phyloP scores from a whole-genome alignment of 2,329 filamentous ascomycete genomes.

The Dryadomyces quercus-mongolicae region DNA sequence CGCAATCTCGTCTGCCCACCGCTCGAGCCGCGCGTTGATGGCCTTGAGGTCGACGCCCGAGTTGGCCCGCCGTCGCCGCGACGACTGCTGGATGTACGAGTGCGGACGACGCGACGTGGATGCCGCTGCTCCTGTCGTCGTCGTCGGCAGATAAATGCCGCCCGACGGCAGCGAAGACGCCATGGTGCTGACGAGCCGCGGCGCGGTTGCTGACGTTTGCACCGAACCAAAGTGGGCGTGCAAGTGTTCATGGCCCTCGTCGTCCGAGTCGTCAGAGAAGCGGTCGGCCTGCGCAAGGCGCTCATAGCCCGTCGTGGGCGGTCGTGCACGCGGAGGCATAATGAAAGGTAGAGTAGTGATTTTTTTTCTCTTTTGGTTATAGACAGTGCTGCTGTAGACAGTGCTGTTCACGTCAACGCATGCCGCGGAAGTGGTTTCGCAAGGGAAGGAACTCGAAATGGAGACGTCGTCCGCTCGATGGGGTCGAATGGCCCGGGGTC shows the following conservation, averaged over 20 bases:
- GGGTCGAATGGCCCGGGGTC: neutral
- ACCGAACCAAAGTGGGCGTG: constrained; percentile 38
- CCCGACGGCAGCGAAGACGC: constrained; percentile 17
- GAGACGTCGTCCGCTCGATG: neutral
- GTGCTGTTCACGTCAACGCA: neutral
- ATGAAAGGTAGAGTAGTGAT: constrained; percentile 33
- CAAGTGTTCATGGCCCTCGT: constrained; percentile 56
- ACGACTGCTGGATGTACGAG: neutral
- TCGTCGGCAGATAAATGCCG: neutral
- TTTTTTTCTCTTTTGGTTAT: too few species aligned
- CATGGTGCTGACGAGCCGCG: constrained; percentile 48
- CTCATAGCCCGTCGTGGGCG: constrained; percentile 71
- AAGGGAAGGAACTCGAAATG: neutral
- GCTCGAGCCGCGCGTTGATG: constrained; percentile 88
- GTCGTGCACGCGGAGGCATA: constrained; percentile 55
- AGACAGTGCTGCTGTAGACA: too few species aligned
- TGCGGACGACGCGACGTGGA: constrained; percentile 27
- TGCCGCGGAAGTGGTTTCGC: neutral
- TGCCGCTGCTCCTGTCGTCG: constrained; percentile 15
- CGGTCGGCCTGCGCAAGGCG: constrained; percentile 73
- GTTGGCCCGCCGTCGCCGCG: constrained; percentile 41
- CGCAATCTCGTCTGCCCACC: constrained; percentile 97
- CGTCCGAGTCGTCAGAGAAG: constrained; percentile 51
- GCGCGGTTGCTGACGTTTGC: constrained; percentile 28
- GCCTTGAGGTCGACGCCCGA: constrained; percentile 95